Evolutionary conservation across 352 stramenopile species (phyloP).

Genomic region (Phytophthora idaei): DNA sequence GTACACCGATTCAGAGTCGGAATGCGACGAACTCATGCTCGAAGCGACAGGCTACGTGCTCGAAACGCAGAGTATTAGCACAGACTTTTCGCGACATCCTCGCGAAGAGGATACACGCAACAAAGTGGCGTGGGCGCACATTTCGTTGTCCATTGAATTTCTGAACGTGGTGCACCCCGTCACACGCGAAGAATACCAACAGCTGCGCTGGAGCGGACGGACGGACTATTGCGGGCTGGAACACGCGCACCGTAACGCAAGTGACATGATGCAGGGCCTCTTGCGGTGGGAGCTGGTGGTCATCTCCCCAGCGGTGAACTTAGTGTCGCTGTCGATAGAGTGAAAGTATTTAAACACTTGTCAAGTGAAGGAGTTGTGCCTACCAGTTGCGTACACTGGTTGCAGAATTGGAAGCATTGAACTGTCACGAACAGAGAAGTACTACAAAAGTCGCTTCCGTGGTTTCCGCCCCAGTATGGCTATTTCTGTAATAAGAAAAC

Average conservation of each 20-base stretch:
- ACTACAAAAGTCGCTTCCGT: too few species aligned
- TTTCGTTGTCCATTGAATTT: constrained; percentile 52
- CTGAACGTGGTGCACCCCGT: constrained; percentile 33
- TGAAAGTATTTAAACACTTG: background rate
- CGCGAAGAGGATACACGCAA: constrained; percentile 5
- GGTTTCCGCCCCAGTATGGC: too few species aligned
- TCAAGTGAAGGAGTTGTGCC: too few species aligned
- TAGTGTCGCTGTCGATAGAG: constrained; percentile 19
- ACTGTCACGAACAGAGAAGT: too few species aligned
- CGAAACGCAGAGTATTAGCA: constrained; percentile 48
- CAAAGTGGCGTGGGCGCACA: constrained; percentile 21
- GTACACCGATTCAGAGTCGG: constrained; percentile 21
- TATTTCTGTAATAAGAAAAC: too few species aligned
- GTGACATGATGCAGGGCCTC: constrained; percentile 44
- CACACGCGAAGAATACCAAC: constrained; percentile 32
- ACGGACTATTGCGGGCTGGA: constrained; percentile 47
- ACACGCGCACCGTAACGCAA: constrained; percentile 44
- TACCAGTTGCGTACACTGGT: too few species aligned
- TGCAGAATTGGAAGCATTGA: too few species aligned
- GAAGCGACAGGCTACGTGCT: constrained; percentile 40
- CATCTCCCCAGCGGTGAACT: constrained; percentile 38
- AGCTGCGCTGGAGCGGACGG: constrained; percentile 45
- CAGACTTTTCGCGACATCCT: constrained; percentile 17
- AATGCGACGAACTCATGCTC: constrained; percentile 17
- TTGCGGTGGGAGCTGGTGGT: constrained; percentile 48